Evolutionary conservation across 331 rosid genomes (phyloP), one percentile per base, ranked within the genome.

Genomic region (Quercus lobata): DNA sequence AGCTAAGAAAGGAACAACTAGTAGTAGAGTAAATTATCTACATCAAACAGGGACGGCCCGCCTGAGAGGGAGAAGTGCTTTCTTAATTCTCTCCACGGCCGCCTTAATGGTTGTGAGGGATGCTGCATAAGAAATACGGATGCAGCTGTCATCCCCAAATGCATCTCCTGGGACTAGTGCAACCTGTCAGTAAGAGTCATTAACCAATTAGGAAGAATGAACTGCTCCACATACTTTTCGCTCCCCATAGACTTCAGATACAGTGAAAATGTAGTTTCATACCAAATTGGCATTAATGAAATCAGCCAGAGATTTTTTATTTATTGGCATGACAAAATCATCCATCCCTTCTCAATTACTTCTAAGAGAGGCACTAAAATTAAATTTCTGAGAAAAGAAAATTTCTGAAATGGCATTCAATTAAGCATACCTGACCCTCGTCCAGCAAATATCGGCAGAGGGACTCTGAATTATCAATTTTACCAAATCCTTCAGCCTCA

Each of bases 151-250:
- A 55, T 94, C 90, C 57, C 98, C 97, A 66, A 94, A 94, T 35
- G 97, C 98, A 84, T 88, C 88, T 71, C 98, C 98, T 0, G 98
- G 98, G 55, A 94, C 97, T 41, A 92, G 41, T 7, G 98, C 98
- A 52, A 94, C 97, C 98, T 94, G 91, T 60, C 78, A 82, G 46
- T 65, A 74, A 71, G 18, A 46, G 29, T 53, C 76, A 61, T 37
- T 74, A 62, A 24, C 74, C 54, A 14, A 18, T 76, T 65, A 81
- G 55, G 8, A 72, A 29, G 55, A 52, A 60, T 37, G 27, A 68
- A 68, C 54, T 3, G 53, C 72, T 35, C 27, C 17, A 68, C 6
- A 35, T 11, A 19, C 52, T 34, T 8, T 18, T 65, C 1, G 32
- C 24, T 65, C 24, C 46, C 41, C 25, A 1, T 2, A 63, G 5